Evolutionary conservation across 2,329 filamentous ascomycete genomes (phyloP), one percentile per base, ranked within the genome.

Genomic region (Alternaria sp.): DNA sequence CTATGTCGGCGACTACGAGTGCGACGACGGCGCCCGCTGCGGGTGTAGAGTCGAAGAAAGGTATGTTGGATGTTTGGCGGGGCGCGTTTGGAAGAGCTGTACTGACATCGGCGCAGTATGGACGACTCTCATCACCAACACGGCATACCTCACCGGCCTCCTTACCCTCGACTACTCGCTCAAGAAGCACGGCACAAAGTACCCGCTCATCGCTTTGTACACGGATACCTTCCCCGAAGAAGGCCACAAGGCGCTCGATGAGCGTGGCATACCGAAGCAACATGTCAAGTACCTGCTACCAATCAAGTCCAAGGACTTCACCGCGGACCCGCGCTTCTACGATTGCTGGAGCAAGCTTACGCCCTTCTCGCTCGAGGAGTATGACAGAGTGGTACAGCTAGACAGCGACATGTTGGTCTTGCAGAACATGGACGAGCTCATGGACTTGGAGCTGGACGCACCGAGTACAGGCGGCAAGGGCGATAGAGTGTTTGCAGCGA

Each of bases 301-400:
- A 2, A 86, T 41, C n/a, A 86, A 3, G 80, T 84, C 33, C 78
- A 83, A 89, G 64, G 89, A 92, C 81, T 96, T 89, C 83, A 86
- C 84, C 73, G 87, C 91, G 65, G 93, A 97, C 79, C 89, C 90
- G 54, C 90, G 94, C 71, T 97, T 97, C 85, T 90, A 93, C 81
- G 92, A 96, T 80, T 94, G 91, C 85, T 97, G 93, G 93, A 92
- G 87, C 80, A 97, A 97, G 82, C 87, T 97, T 26, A 87, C 90
- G 15, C 89, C 91, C 6, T 97, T 96, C 78, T 89, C 87, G 21
- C 84, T 97, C 30, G 85, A 85, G 18, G 89, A 94, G 77, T 97
- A 94, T 81, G 85, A 90, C 25, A 87, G 93, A 44, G 88, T 97
- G 33, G 91, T 96, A 37, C 91, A 93, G 81, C 85, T 97, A 58